phyloP scores from a whole-genome alignment of 345 rosid genomes.

The Rhizophora mangle region DNA sequence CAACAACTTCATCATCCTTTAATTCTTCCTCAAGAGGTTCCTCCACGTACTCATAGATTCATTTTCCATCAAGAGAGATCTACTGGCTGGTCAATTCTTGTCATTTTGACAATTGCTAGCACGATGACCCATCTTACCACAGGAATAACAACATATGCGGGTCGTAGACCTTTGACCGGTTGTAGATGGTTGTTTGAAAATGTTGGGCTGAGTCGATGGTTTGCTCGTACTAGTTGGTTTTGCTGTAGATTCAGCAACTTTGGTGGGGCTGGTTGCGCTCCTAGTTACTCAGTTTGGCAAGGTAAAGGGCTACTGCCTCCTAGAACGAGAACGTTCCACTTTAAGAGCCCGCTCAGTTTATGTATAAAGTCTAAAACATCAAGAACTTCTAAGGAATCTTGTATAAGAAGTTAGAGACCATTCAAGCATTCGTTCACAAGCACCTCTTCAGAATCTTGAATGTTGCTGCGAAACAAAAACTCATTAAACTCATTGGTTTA shows the following conservation, averaged over 20 bases:
- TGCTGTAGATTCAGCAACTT: background rate
- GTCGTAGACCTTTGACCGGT: rapidly evolving
- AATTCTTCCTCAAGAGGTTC: background rate
- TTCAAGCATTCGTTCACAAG: background rate
- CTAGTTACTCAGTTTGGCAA: background rate
- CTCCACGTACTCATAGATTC: background rate
- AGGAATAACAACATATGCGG: background rate
- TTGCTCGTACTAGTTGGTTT: too few relatives aligned
- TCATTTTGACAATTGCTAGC: background rate
- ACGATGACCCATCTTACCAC: background rate
- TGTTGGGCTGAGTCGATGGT: background rate
- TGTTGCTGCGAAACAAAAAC: too few relatives aligned
- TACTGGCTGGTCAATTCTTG: background rate
- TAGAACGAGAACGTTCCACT: background rate
- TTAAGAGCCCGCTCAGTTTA: background rate
- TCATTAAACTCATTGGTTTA: too few relatives aligned
- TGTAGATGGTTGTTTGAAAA: background rate
- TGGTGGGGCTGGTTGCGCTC: background rate
- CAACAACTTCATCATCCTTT: background rate
- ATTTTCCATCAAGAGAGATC: background rate
- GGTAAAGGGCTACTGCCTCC: background rate
- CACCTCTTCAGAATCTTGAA: too few relatives aligned
- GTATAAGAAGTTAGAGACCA: background rate
- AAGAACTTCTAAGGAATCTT: background rate
- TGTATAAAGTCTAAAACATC: background rate